Evolutionary conservation across 2,329 filamentous ascomycete genomes (phyloP), one percentile per base, ranked within the genome.

Genomic region (Aureobasidium sp.): DNA sequence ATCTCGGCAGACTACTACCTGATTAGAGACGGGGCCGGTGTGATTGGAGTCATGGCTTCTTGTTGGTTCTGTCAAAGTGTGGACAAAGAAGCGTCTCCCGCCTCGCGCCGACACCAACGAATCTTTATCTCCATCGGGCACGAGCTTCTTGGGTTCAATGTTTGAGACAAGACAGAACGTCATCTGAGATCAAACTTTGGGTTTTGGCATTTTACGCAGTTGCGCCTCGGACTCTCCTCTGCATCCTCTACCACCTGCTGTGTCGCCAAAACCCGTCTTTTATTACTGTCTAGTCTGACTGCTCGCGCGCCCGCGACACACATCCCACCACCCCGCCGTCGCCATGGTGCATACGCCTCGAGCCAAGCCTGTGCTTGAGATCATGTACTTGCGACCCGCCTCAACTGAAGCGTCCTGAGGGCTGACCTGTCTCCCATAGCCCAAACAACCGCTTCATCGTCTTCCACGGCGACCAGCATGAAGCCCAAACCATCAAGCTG

Each of bases 391-490:
- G 37, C 21, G 23, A 27, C 27, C 31, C 40, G 23, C 21, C 17
- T 23, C 51, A 29, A 9, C 3, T 23, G 42, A 38, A 57, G 47
- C 51, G 43, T 33, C 19, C 47, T 47, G 21, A 25, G 3, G n/a
- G 33, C 61, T 62, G 49, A 61, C 59, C 35, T 13, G 40, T 33
- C 1, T 29, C 29, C 29, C 19, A 19, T 61, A 77, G 74, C 61
- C 77, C 77, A 37, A 73, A 77, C 62, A 74, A 73, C 33, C 73
- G 75, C 21, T 79, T 79, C 65, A 74, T 79, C 29, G 77, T 79
- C 63, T 78, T 79, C 69, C 72, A 78, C 64, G 78, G 78, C 67
- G 72, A 74, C 65, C 72, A 76, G 60, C 74, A 77, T 55, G 77
- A 79, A 64, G 73, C 75, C 42, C 70, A 74, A 57, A 67, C 71